Evolutionary conservation across 768 basidiomycete genomes (phyloP).

Genomic region (Mycena sanguinolenta): DNA sequence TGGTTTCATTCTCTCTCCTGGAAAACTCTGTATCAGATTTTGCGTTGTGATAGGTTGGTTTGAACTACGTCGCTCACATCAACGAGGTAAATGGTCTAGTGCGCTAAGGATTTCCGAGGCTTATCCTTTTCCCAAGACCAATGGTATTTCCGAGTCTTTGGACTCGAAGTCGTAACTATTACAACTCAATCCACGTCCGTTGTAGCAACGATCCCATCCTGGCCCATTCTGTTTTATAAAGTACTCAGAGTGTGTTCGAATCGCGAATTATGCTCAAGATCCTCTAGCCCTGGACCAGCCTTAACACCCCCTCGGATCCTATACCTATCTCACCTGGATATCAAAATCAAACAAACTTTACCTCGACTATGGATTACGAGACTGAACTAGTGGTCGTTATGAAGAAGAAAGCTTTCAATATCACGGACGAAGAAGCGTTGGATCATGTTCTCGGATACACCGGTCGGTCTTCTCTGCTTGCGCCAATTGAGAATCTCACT

Average conservation of each 20-base stretch:
- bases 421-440: constrained; percentile 55
- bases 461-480: constrained; percentile 4
- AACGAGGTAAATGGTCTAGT: constrained; percentile 42
- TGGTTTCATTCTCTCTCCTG: constrained; percentile 36
- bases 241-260: constrained; percentile 15
- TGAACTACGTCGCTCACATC: constrained; percentile 51
- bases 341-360: constrained; percentile 47
- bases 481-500: constrained; percentile 32
- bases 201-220: constrained; percentile 49
- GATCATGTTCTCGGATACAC: constrained; percentile 57
- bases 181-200: too few species aligned
- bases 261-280: not conserved
- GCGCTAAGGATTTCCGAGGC: not conserved
- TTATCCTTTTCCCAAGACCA: constrained; percentile 40
- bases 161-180: too few species aligned
- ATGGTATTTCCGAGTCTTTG: too few species aligned
- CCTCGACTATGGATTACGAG: constrained; percentile 54
- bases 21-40: too few species aligned
- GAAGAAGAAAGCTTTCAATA: constrained; percentile 57
- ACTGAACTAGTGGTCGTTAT: constrained; percentile 59
- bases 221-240: constrained; percentile 47
- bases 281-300: constrained; percentile 52
- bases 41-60: constrained; percentile 15
- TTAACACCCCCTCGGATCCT: constrained; percentile 52
- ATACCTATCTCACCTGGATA: too few species aligned